Percentiles rank a stretch among this genome's conserved stretches.
Conservation (phyloP, 495 filamentous ascomycete species). For the Hyaloscypha hepaticicola region DNA sequence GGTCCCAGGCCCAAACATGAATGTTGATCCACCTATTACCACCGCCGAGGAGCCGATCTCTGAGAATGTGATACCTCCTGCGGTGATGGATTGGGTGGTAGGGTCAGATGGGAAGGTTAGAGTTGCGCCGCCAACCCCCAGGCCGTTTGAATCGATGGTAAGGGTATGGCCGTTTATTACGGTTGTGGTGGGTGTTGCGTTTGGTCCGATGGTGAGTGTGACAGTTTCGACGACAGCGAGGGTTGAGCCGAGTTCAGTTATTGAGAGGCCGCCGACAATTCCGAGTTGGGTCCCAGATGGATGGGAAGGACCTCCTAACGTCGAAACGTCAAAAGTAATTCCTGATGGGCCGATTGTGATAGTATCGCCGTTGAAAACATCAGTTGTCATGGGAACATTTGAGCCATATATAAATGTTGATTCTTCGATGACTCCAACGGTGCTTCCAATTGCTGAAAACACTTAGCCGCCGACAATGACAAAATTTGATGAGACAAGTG, state of each 20-base stretch:
- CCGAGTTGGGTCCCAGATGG: slow-evolving; percentile 39
- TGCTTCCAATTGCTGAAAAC: slow-evolving; percentile 46
- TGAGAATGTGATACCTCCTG: slow-evolving; percentile 26
- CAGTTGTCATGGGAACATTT: slow-evolving; percentile 27
- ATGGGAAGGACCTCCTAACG: slow-evolving; percentile 41
- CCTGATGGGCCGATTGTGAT: slow-evolving; percentile 47
- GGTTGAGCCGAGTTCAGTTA: slow-evolving; percentile 48
- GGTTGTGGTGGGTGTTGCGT: slow-evolving; percentile 35
- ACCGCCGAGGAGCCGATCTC: slow-evolving; percentile 23
- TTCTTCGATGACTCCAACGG: slow-evolving; percentile 43
- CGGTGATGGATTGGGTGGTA: slow-evolving; percentile 30
- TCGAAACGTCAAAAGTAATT: slow-evolving; percentile 40
- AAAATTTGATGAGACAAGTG: slow-evolving; percentile 37
- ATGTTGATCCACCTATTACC: slow-evolving; percentile 27
- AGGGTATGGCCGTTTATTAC: slow-evolving; percentile 29
- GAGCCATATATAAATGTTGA: slow-evolving; percentile 43
- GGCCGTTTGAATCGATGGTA: slow-evolving; percentile 45
- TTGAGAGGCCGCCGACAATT: slow-evolving; percentile 46
- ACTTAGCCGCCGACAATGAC: slow-evolving; percentile 46
- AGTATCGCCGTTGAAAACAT: slow-evolving; percentile 22
- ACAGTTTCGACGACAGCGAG: slow-evolving; percentile 47
- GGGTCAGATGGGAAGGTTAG: slow-evolving; percentile 43
- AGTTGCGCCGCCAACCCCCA: slow-evolving; percentile 44
- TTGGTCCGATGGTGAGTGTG: slow-evolving; percentile 45
- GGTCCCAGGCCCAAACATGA: slow-evolving; percentile 19